These are phyloP conservation scores for Letharia lupina DNA, from an alignment of 495 filamentous ascomycete species.

Conservation along the genomic window DNA sequence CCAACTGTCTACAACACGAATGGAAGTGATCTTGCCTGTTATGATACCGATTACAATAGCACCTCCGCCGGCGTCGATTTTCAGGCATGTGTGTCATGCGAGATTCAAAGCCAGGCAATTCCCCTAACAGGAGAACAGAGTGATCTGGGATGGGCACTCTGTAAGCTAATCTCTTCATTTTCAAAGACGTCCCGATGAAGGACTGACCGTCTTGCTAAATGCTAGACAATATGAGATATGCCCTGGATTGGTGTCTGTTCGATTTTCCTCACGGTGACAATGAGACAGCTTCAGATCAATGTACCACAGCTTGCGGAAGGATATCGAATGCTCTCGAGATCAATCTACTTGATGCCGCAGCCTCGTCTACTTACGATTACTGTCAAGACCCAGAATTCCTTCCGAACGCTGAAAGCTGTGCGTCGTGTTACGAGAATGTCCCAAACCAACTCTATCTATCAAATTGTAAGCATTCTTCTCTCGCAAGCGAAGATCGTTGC, in stretches of 20 bases:
- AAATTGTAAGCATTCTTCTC: conserved; percentile 37
- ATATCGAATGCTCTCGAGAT: conserved; percentile 33
- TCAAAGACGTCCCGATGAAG: not conserved
- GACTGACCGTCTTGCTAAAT: not conserved
- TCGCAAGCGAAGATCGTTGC: not conserved
- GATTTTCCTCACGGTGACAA: conserved; percentile 31
- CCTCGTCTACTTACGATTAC: conserved; percentile 29
- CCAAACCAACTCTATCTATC: conserved; percentile 38
- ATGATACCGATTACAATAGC: conserved; percentile 40
- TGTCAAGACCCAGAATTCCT: conserved; percentile 32
- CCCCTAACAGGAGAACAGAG: conserved; percentile 41
- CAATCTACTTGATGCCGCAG: conserved; percentile 22
- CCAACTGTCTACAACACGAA: conserved; percentile 38
- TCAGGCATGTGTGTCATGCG: conserved; percentile 50
- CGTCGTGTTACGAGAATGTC: conserved; percentile 40
- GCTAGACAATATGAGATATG: conserved; percentile 44
- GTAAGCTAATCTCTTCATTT: conserved; percentile 32
- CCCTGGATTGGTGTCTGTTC: conserved; percentile 40
- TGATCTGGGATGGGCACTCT: conserved; percentile 54
- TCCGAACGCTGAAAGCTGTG: conserved; percentile 35
- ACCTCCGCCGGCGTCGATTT: conserved; percentile 42
- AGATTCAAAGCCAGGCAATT: conserved; percentile 46
- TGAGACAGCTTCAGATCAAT: conserved; percentile 36
- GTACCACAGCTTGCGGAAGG: conserved; percentile 35
- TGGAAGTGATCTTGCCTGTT: conserved; percentile 45